Percentiles rank a stretch among this genome's conserved stretches.
These are phyloP conservation scores for Dimargaris cristalligena DNA, from an alignment of 192 early-diverging fungal genomes.

Conservation along the genomic window DNA sequence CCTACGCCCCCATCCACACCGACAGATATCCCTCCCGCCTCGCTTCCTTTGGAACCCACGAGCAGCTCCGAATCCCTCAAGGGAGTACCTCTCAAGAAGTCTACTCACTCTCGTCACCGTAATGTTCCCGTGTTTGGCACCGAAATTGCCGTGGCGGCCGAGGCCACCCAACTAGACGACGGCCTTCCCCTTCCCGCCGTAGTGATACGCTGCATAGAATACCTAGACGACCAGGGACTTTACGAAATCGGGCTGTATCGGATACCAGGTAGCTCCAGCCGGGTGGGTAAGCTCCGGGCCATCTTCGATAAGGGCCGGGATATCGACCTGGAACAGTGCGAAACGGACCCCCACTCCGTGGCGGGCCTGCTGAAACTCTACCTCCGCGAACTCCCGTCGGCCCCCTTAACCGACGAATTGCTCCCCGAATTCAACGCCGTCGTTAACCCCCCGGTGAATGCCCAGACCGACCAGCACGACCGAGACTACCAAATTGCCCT, in stretches of 20 bases:
- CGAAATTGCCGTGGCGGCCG: conserved; percentile 1
- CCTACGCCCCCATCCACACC: no score
- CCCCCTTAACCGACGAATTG: conserved; percentile 15
- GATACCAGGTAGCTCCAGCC: conserved; percentile 31
- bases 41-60: conserved; percentile 1
- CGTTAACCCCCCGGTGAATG: conserved; percentile 17
- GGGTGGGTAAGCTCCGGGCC: conserved; percentile 28
- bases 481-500: conserved; percentile 10
- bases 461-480: conserved; percentile 15
- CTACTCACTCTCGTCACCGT: neutral
- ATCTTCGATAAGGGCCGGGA: conserved; percentile 35
- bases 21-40: neutral
- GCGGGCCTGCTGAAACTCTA: conserved; percentile 40
- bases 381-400: conserved; percentile 35
- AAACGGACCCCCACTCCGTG: conserved; percentile 37
- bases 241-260: conserved; percentile 37
- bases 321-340: conserved; percentile 23
- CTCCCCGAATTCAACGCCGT: conserved; percentile 22
- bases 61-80: conserved; percentile 9
- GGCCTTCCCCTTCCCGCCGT: conserved; percentile 16
- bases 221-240: conserved; percentile 25
- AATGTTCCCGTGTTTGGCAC: conserved; percentile 5
- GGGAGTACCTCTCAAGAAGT: neutral
- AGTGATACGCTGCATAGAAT: conserved; percentile 22
- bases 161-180: conserved; percentile 1